A percentile compares a stretch with the other conserved stretches of the same genome.
Conservation (phyloP, 352 stramenopile species). For the Globisporangium mamillatum region DNA sequence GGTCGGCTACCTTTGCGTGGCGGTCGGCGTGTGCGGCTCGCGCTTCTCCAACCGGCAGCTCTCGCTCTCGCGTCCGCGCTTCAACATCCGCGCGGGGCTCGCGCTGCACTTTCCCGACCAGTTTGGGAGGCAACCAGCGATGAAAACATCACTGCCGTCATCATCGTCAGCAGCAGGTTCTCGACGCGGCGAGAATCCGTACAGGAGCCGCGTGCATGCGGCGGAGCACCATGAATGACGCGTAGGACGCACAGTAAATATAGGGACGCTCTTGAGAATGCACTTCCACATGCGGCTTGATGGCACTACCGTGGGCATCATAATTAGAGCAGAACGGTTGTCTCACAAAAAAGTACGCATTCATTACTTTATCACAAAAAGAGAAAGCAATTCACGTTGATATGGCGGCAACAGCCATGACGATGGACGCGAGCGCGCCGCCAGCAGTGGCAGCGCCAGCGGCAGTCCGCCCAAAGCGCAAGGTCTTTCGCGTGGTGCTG, state of each 20-base stretch:
- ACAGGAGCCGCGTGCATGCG: neutral
- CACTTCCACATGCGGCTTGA: too few relatives aligned
- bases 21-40: conserved; percentile 55
- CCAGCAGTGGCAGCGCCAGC: neutral
- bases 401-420: neutral
- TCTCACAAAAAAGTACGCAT: too few relatives aligned
- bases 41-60: conserved; percentile 50
- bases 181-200: neutral
- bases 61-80: conserved; percentile 52
- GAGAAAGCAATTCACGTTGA: neutral
- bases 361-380: neutral
- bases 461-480: conserved; percentile 4
- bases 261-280: neutral
- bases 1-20: conserved; percentile 42
- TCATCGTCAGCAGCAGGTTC: neutral
- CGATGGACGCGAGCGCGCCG: neutral
- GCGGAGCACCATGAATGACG: neutral
- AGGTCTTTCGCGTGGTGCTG: conserved; percentile 55
- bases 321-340: neutral
- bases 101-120: conserved; percentile 38
- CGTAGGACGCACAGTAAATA: neutral
- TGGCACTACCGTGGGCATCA: neutral
- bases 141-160: neutral
- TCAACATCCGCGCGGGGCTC: conserved; percentile 59
- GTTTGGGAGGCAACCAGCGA: neutral